Evolutionary conservation across 2,329 filamentous ascomycete genomes (phyloP), one percentile per base, ranked within the genome.

Genomic region (Trichoderma lentiforme): DNA sequence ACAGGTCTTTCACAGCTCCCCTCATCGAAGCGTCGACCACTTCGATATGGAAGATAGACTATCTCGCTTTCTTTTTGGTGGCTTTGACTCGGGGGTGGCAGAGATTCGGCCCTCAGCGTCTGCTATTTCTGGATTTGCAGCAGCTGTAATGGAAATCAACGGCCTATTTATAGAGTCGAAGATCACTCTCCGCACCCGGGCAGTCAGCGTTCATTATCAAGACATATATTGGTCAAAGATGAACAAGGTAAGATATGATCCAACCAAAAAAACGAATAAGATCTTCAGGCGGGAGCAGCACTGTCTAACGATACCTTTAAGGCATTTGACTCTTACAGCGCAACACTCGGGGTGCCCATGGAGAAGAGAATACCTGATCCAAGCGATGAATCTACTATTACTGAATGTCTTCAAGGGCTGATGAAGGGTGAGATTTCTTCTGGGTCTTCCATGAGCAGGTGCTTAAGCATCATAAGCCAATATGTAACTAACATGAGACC

Each of bases 11-110:
- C 64, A 30, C 18, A 71, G 70, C 14, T 61, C 26, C 32, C 64
- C 64, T 61, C 72, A 73, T 34, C 70, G 72, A 30, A 69, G 60
- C 43, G 18, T 47, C 15, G 51, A 70, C 30, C 39, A 64, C 11
- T 57, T 72, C 2, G 72, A 72, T 21, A 70, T 73, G 70, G 70
- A 73, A 34, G 72, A 73, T 21, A 69, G 64, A 32, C 61, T 73
- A n/a, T 72, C 70, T 56, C 63, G 70, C 9, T 73, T 73, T 32
- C 60, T 73, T 28, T 73, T 67, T 18, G 64, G 57, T 7, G 61
- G 30, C 6, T 72, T 62, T 43, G 65, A 69, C 4, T 14, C 63
- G 12, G 64, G 36, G 18, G 6, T 56, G 4, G 56, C 65, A 18
- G 57, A 24, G 14, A 28, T 56, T 26, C 62, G 72, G 5, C 72